These are phyloP conservation scores for Candida tetrigidarum DNA, from an alignment of 1,139 yeast species.

Conservation along the genomic window DNA sequence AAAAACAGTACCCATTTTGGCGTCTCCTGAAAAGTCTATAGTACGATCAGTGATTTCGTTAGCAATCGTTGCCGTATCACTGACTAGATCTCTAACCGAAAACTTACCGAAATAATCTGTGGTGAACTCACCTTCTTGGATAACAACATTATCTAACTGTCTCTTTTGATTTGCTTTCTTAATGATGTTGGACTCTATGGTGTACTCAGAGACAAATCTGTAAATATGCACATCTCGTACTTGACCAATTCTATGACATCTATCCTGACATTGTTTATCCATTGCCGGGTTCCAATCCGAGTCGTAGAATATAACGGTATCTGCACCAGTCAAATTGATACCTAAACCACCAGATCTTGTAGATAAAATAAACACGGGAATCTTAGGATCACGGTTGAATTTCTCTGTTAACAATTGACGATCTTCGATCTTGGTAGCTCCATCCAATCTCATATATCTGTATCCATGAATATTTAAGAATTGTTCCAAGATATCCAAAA, in stretches of 20 bases:
- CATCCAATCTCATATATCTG: constrained; percentile 93
- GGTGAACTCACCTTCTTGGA: constrained; percentile 98
- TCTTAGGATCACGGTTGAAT: constrained; percentile 82
- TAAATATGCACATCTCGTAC: constrained; percentile 97
- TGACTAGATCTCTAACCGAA: constrained; percentile 86
- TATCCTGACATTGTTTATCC: constrained; percentile 99
- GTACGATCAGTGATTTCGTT: constrained; percentile 42
- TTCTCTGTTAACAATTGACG: constrained; percentile 93
- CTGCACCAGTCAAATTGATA: constrained; percentile 97
- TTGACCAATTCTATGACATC: constrained; percentile 99
- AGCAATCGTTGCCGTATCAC: constrained; percentile 53
- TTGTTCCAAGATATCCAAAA: constrained; percentile 89
- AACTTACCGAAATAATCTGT: constrained; percentile 93
- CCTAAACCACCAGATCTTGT: constrained; percentile 99
- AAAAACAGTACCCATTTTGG: constrained; percentile 65
- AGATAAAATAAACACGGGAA: constrained; percentile 90
- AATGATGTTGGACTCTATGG: constrained; percentile 94
- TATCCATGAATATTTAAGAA: constrained; percentile 95
- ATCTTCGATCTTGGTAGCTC: constrained; percentile 97
- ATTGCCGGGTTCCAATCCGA: constrained; percentile 99
- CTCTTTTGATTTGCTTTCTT: constrained; percentile 95
- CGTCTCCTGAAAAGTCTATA: constrained; percentile 41
- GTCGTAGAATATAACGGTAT: constrained; percentile 98
- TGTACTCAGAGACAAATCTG: constrained; percentile 93
- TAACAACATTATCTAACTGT: constrained; percentile 92